A percentile compares a stretch with the other conserved stretches of the same genome.
These are phyloP conservation scores for Anthracocystis panici-leucophaei DNA, from an alignment of 1,284 basidiomycete species.

Conservation along the genomic window DNA sequence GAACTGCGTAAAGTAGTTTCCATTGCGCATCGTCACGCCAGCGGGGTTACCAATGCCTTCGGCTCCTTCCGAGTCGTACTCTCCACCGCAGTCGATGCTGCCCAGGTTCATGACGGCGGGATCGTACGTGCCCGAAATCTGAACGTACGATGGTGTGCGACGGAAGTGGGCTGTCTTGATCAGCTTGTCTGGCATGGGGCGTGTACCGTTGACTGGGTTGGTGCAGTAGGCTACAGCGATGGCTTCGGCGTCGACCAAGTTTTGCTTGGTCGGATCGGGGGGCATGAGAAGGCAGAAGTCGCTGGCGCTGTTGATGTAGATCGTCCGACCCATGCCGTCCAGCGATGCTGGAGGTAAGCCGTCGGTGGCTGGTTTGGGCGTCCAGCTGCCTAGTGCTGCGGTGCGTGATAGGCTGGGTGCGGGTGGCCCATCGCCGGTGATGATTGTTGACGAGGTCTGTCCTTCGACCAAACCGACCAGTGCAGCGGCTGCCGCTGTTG, in stretches of 20 bases:
- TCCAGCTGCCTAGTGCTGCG: constrained; percentile 47
- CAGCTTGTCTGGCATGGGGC: constrained; percentile 63
- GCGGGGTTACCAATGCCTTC: constrained; percentile 62
- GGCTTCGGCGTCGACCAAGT: constrained; percentile 65
- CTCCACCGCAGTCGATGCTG: constrained; percentile 58
- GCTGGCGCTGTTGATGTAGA: constrained; percentile 55
- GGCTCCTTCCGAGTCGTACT: constrained; percentile 51
- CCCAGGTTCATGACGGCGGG: constrained; percentile 62
- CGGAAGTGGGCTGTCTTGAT: constrained; percentile 64
- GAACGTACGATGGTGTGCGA: constrained; percentile 49
- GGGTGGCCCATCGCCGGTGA: constrained; percentile 40
- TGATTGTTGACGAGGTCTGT: constrained; percentile 24
- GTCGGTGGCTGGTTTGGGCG: constrained; percentile 31
- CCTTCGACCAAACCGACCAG: constrained; percentile 28
- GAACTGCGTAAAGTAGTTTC: constrained; percentile 58
- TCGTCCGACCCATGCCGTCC: constrained; percentile 36
- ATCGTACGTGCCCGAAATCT: constrained; percentile 61
- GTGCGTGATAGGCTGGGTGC: constrained; percentile 35
- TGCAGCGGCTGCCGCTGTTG: constrained; percentile 21
- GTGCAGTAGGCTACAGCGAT: constrained; percentile 64
- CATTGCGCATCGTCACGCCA: constrained; percentile 56
- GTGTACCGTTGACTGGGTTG: constrained; percentile 57
- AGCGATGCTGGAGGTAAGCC: constrained; percentile 31
- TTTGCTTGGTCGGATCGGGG: constrained; percentile 59
- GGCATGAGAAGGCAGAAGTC: constrained; percentile 66